Percentiles rank a stretch among this genome's conserved stretches.
These are phyloP conservation scores for Euphorbia peplus DNA, from an alignment of 345 rosid genomes.

Conservation along the genomic window DNA sequence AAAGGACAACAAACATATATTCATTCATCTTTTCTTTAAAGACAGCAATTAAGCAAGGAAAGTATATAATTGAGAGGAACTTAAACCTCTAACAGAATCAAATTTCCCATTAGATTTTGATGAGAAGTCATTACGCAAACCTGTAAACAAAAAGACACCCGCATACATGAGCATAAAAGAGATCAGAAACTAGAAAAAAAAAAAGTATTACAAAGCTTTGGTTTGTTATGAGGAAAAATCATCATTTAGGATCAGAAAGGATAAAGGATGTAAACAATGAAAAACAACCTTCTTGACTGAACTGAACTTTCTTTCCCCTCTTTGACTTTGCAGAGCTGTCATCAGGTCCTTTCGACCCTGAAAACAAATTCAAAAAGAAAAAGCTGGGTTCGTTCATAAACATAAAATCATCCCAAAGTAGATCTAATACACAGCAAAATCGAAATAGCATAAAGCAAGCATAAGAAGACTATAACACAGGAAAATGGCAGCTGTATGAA, in stretches of 20 bases:
- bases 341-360: conserved; percentile 50
- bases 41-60: not conserved
- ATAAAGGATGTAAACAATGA: not conserved
- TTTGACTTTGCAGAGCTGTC: conserved; percentile 44
- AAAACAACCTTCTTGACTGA: conserved; percentile 43
- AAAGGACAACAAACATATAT: too few relatives aligned
- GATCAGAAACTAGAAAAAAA: not conserved
- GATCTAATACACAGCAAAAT: not conserved
- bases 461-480: not conserved
- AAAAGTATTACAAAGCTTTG: not conserved
- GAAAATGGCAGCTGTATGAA: not conserved
- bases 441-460: not conserved
- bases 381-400: not conserved
- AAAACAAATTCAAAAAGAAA: conserved; percentile 6
- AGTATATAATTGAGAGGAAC: not conserved
- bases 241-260: not conserved
- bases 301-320: conserved; percentile 56
- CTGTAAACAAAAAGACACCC: conserved; percentile 16
- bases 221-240: not conserved
- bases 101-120: conserved; percentile 36
- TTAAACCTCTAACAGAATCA: conserved; percentile 40
- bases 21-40: too few relatives aligned
- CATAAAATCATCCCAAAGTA: not conserved
- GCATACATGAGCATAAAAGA: not conserved
- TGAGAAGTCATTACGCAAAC: conserved; percentile 23